Evolutionary conservation across 1,284 basidiomycete genomes (phyloP).

Genomic region (Pseudozyma pruni): DNA sequence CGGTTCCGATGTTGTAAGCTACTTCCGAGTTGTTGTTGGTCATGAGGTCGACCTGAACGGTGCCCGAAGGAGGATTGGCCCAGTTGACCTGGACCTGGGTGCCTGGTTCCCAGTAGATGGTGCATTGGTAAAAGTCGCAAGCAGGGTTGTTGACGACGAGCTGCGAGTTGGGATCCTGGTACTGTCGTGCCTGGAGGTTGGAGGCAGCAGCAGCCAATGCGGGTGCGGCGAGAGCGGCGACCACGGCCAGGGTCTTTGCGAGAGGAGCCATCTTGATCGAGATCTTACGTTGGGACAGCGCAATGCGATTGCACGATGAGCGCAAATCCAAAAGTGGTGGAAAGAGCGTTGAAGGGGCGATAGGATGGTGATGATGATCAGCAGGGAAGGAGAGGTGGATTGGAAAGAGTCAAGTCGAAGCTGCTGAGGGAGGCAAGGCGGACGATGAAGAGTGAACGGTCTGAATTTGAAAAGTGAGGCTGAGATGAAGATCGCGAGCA

Average conservation of each 20-base stretch:
- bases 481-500: too few species aligned
- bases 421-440: neutral
- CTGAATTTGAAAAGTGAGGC: neutral
- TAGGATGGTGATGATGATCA: too few species aligned
- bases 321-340: too few species aligned
- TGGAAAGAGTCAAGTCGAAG: neutral
- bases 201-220: constrained; percentile 13
- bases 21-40: constrained; percentile 43
- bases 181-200: constrained; percentile 32
- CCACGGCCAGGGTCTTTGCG: constrained; percentile 16
- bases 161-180: constrained; percentile 47
- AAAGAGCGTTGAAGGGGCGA: too few species aligned
- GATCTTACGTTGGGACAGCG: too few species aligned
- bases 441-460: neutral
- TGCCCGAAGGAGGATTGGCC: constrained; percentile 48
- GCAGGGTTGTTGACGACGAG: constrained; percentile 52
- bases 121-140: constrained; percentile 56
- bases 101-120: constrained; percentile 47
- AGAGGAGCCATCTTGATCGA: constrained; percentile 26
- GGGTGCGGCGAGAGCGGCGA: constrained; percentile 20
- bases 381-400: constrained; percentile 3
- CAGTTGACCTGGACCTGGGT: constrained; percentile 50
- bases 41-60: constrained; percentile 57
- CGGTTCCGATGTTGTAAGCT: constrained; percentile 50
- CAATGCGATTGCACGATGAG: too few species aligned